Conservation (phyloP, 1,284 basidiomycete species). For the Ceratobasidium sp. region DNA sequence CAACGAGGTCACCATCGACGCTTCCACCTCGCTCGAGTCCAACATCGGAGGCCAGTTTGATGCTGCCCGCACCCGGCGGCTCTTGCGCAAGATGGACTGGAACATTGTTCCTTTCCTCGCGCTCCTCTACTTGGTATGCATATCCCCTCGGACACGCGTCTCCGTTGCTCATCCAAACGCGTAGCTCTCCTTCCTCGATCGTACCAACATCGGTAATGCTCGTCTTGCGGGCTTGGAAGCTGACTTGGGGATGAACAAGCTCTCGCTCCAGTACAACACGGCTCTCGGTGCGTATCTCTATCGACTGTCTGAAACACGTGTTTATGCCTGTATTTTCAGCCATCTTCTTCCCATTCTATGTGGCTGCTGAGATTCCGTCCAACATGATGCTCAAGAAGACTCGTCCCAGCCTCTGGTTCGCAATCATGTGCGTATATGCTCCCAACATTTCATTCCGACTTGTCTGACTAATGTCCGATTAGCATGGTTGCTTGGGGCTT, state of each 20-base stretch:
- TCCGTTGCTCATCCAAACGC: neutral
- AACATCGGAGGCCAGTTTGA: conserved; percentile 37
- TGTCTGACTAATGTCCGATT: neutral
- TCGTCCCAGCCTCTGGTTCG: conserved; percentile 63
- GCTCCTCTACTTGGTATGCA: conserved; percentile 76
- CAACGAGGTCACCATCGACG: neutral
- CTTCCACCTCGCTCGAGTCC: conserved; percentile 24
- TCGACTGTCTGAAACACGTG: conserved; percentile 67
- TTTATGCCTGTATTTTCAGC: conserved; percentile 59
- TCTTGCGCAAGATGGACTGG: conserved; percentile 40
- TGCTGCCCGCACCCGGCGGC: conserved; percentile 11
- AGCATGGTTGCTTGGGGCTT: conserved; percentile 70
- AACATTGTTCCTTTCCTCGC: conserved; percentile 51
- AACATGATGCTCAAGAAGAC: conserved; percentile 64
- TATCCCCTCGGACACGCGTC: conserved; percentile 52
- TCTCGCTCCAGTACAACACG: conserved; percentile 33
- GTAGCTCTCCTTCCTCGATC: conserved; percentile 56
- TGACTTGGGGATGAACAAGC: conserved; percentile 41
- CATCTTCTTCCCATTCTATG: conserved; percentile 68
- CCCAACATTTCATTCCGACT: neutral
- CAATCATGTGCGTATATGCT: conserved; percentile 37
- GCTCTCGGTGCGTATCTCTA: conserved; percentile 54
- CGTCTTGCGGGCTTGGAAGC: conserved; percentile 43
- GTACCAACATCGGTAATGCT: conserved; percentile 82
- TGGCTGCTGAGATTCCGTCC: conserved; percentile 55